These are phyloP conservation scores for Trametes hirsuta DNA, from an alignment of 1,284 basidiomycete genomes.

Conservation along the genomic window DNA sequence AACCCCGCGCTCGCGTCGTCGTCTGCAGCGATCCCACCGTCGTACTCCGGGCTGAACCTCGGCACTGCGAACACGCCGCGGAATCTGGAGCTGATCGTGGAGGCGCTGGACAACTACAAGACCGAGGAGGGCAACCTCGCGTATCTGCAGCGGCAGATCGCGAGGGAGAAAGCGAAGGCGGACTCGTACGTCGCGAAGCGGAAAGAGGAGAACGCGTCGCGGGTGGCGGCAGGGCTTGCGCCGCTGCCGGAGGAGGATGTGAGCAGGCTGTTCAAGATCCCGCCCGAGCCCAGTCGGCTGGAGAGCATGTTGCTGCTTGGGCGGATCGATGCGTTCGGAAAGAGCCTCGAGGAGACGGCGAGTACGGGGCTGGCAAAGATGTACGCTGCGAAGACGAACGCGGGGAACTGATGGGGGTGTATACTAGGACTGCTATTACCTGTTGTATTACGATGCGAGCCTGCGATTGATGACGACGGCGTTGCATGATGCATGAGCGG, in stretches of 20 bases:
- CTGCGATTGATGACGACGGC: constrained; percentile 9
- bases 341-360: constrained; percentile 74
- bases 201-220: constrained; percentile 86
- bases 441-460: constrained; percentile 13
- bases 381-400: constrained; percentile 61
- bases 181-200: constrained; percentile 83
- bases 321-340: constrained; percentile 86
- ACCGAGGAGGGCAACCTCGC: constrained; percentile 94
- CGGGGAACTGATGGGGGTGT: constrained; percentile 26
- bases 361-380: constrained; percentile 76
- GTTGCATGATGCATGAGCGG: constrained; percentile 4
- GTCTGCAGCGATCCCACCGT: constrained; percentile 49
- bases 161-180: constrained; percentile 84
- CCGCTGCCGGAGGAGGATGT: constrained; percentile 90
- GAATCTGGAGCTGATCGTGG: constrained; percentile 83
- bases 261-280: constrained; percentile 84
- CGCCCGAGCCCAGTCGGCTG: constrained; percentile 87
- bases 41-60: constrained; percentile 64
- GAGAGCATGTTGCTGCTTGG: constrained; percentile 88
- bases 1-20: constrained; percentile 43
- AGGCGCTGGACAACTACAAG: constrained; percentile 84
- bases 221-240: constrained; percentile 83
- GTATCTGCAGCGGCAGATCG: constrained; percentile 91
- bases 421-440: constrained; percentile 6
- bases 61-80: constrained; percentile 62